phyloP scores from a whole-genome alignment of 768 basidiomycete species.

The Lentinula raphanica region DNA sequence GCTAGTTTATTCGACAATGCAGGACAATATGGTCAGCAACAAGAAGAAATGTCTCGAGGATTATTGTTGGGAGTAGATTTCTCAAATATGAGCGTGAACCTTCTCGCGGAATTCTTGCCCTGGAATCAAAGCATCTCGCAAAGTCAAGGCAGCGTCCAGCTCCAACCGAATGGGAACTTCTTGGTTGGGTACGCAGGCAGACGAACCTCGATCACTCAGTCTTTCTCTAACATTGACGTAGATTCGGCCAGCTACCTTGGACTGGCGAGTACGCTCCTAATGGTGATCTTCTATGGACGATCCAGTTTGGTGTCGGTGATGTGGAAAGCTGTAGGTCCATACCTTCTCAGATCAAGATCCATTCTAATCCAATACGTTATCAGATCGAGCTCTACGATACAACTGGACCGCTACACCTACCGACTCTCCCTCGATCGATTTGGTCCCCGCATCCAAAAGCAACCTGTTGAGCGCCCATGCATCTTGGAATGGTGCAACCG shows the following conservation, averaged over 20 bases:
- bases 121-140: neutral
- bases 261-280: neutral
- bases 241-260: constrained; percentile 5
- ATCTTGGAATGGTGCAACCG: constrained; percentile 17
- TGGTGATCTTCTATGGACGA: constrained; percentile 1
- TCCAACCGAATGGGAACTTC: constrained; percentile 6
- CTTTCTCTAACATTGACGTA: neutral
- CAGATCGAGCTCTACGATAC: constrained; percentile 6
- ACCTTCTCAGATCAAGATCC: neutral
- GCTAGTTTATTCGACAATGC: neutral
- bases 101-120: neutral
- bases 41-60: constrained; percentile 3
- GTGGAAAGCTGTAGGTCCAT: neutral
- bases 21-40: neutral
- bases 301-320: constrained; percentile 3
- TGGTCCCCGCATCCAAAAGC: neutral
- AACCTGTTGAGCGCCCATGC: constrained; percentile 8
- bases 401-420: constrained; percentile 13
- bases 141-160: constrained; percentile 6
- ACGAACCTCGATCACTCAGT: neutral
- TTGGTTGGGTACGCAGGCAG: neutral
- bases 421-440: constrained; percentile 6
- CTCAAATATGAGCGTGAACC: neutral
- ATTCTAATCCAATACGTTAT: neutral
- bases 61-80: constrained; percentile 1